Evolutionary conservation across 768 basidiomycete species (phyloP), one percentile per base, ranked within the genome.

Genomic region (Candolleomyces eurysporus): DNA sequence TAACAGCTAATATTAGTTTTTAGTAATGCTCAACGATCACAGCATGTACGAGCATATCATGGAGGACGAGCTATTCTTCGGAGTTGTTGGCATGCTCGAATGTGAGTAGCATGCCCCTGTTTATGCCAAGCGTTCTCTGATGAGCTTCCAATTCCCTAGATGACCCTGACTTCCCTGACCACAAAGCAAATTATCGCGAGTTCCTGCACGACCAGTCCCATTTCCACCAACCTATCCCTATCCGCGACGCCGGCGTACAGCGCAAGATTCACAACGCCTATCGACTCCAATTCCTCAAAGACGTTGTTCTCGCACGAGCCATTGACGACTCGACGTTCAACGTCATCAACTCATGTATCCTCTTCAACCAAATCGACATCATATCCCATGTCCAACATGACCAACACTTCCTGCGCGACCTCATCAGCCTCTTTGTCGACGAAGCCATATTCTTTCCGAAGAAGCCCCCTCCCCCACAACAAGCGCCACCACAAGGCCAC

Each of bases 291-390:
- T 98, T 94, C 75, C 89, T 99, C 69, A 98, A 98, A 73, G 97
- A 99, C 72, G 96, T 99, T 61, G 94, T 99, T 46, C 90, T 99
- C 53, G 94, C 95, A 0, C 89, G 97, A 17, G 89, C 90, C 1
- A 84, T 98, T 53, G 97, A 99, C 68, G 97, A 99, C 73, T 90
- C 92, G 2, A 98, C 96, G 0, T 96, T 98, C 82, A 94, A 94
- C 69, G 93, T 97, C 67, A 85, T 98, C 70, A 98, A 95, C 75
- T 95, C 94, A 2, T 92, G 92, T 75, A 94, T 99, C 73, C 94
- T 98, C 71, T 98, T 96, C 84, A 97, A 98, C 76, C 96, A 99
- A 73, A 94, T 96, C 68, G 97, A 99, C 75, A 98, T 99, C 69
- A 95, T 99, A 69, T 86, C 82, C 53, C 88, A 96, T 69, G 84